These are phyloP conservation scores for Anthracocystis panici-leucophaei DNA, from an alignment of 1,284 basidiomycete genomes.

Conservation along the genomic window DNA sequence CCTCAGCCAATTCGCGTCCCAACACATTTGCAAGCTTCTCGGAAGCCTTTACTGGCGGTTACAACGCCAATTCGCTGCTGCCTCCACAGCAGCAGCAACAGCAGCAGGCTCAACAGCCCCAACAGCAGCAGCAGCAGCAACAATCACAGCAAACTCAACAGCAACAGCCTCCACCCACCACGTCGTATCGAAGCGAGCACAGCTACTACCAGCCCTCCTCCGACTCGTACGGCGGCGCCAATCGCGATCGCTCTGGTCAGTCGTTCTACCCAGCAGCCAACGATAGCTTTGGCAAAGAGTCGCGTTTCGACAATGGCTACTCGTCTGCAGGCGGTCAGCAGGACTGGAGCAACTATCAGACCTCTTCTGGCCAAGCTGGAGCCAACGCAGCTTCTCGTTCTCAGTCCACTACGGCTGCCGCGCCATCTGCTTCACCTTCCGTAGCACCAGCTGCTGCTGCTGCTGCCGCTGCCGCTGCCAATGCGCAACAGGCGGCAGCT, in stretches of 20 bases:
- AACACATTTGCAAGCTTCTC: slow-evolving; percentile 49
- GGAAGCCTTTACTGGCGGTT: slow-evolving; percentile 35
- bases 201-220: slow-evolving; percentile 46
- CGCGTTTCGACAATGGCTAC: slow-evolving; percentile 37
- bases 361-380: slow-evolving; percentile 12
- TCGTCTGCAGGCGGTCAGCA: slow-evolving; percentile 36
- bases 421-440: slow-evolving; percentile 20
- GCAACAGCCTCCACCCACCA: slow-evolving; percentile 31
- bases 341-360: slow-evolving; percentile 43
- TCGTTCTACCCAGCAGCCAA: slow-evolving; percentile 25
- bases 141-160: slow-evolving; percentile 17
- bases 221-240: slow-evolving; percentile 34
- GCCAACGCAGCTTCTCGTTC: slow-evolving; percentile 28
- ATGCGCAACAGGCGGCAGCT: slow-evolving; percentile 12
- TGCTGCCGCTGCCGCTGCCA: slow-evolving; percentile 10
- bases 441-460: slow-evolving; percentile 13
- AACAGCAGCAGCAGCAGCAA: slow-evolving; percentile 13
- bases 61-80: slow-evolving; percentile 41
- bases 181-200: slow-evolving; percentile 44
- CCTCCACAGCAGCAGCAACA: slow-evolving; percentile 31
- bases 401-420: slow-evolving; percentile 16
- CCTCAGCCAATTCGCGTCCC: slow-evolving; percentile 37
- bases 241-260: slow-evolving; percentile 32
- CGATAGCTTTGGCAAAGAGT: slow-evolving; percentile 27
- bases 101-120: slow-evolving; percentile 25